Conservation (phyloP, 2,329 filamentous ascomycete genomes). For the Amesomyces nigricolor region DNA sequence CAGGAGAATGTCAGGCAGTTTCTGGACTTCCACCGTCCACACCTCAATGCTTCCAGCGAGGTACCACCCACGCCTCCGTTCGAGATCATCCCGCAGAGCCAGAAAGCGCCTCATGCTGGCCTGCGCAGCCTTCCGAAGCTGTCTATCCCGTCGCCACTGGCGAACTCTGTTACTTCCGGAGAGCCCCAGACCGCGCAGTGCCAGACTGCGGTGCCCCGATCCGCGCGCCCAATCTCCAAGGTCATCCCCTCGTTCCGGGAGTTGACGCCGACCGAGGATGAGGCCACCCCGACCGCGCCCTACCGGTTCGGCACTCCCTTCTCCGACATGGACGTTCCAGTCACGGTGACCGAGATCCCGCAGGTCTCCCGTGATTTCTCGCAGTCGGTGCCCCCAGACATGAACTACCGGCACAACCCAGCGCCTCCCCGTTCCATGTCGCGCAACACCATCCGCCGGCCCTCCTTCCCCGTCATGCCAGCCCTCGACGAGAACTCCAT, state of each 20-base stretch:
- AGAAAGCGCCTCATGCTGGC: conserved; percentile 41
- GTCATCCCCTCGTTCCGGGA: conserved; percentile 26
- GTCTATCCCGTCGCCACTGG: conserved; percentile 45
- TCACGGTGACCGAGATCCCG: conserved; percentile 65
- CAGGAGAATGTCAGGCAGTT: conserved; percentile 94
- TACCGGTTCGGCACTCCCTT: conserved; percentile 82
- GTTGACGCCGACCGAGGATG: conserved; percentile 29
- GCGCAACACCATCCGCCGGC: conserved; percentile 55
- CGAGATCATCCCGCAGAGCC: conserved; percentile 51
- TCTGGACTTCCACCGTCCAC: conserved; percentile 72
- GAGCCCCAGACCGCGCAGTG: conserved; percentile 24
- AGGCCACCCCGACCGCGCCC: conserved; percentile 53
- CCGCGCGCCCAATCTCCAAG: conserved; percentile 25
- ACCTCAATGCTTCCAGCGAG: conserved; percentile 40
- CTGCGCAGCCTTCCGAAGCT: conserved; percentile 58
- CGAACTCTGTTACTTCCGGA: conserved; percentile 29
- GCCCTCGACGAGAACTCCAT: conserved; percentile 60
- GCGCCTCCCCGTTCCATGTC: conserved; percentile 44
- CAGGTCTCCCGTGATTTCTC: conserved; percentile 73
- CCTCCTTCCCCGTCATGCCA: conserved; percentile 63
- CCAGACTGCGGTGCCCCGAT: conserved; percentile 14
- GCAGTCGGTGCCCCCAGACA: conserved; percentile 89
- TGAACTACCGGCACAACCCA: conserved; percentile 62
- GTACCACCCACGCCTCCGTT: conserved; percentile 67
- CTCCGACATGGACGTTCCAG: conserved; percentile 83